These are phyloP conservation scores for Casuarina equisetifolia DNA, from an alignment of 306 rosid species.

Conservation along the genomic window DNA sequence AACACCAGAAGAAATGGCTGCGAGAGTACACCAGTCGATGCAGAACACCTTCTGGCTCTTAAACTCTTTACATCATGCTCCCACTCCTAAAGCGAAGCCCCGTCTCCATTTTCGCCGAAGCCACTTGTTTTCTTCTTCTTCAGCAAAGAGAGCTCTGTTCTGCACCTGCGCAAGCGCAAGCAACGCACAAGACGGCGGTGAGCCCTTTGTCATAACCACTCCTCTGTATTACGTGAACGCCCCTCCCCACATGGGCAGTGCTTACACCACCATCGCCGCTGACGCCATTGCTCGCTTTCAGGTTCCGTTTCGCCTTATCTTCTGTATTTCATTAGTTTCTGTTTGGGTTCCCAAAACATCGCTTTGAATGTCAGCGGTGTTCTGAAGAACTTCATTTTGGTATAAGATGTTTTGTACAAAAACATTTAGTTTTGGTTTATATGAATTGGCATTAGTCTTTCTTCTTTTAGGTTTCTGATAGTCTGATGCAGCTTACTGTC, in stretches of 20 bases:
- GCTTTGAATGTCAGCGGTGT: not conserved
- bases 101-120: not conserved
- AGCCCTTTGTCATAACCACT: slow-evolving; percentile 79
- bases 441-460: too few relatives aligned
- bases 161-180: slow-evolving; percentile 36
- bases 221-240: slow-evolving; percentile 98
- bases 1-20: slow-evolving; percentile 39
- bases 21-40: slow-evolving; percentile 52
- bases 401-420: too few relatives aligned
- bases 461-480: not conserved
- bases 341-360: not conserved
- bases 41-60: slow-evolving; percentile 53
- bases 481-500: too few relatives aligned
- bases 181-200: slow-evolving; percentile 20
- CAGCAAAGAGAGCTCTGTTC: slow-evolving; percentile 37
- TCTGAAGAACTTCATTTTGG: slow-evolving; percentile 5
- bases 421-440: too few relatives aligned
- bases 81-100: slow-evolving; percentile 41
- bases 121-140: slow-evolving; percentile 9
- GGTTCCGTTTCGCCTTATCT: slow-evolving; percentile 38
- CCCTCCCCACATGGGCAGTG: slow-evolving; percentile 99
- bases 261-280: slow-evolving; percentile 95
- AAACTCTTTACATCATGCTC: slow-evolving; percentile 47
- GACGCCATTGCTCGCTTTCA: slow-evolving; percentile 96
- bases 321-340: not conserved